Evolutionary conservation across 805 yeast species (phyloP).

Genomic region (Saccharomycopsis fodiens): DNA sequence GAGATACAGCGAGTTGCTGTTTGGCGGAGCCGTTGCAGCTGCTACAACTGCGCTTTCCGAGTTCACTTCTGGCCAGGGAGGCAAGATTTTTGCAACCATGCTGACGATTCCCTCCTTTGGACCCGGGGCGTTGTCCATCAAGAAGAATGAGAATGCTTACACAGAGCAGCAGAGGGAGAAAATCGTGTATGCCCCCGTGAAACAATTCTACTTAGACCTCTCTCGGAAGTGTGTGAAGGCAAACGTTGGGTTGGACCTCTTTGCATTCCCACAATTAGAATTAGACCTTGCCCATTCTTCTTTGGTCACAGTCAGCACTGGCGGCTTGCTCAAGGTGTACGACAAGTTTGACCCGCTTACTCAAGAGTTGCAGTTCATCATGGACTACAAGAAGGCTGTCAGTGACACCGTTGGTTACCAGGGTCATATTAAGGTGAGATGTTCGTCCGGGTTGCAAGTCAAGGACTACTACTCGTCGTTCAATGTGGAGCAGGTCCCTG

Average conservation of each 20-base stretch:
- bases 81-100: slow-evolving; percentile 66
- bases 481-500: slow-evolving; percentile 45
- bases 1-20: slow-evolving; percentile 51
- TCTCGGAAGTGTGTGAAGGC: slow-evolving; percentile 46
- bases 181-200: slow-evolving; percentile 49
- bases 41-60: slow-evolving; percentile 54
- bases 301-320: slow-evolving; percentile 53
- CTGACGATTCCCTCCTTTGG: slow-evolving; percentile 74
- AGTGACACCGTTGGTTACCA: slow-evolving; percentile 59
- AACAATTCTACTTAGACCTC: slow-evolving; percentile 52
- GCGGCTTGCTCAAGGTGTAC: slow-evolving; percentile 64
- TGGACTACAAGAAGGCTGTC: slow-evolving; percentile 50
- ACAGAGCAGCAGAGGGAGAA: slow-evolving; percentile 31
- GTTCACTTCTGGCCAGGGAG: slow-evolving; percentile 57
- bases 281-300: slow-evolving; percentile 75
- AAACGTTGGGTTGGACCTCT: slow-evolving; percentile 71
- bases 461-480: slow-evolving; percentile 63
- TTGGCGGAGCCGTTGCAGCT: slow-evolving; percentile 69
- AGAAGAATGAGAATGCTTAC: slow-evolving; percentile 28
- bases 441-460: slow-evolving; percentile 82
- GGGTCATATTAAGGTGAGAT: slow-evolving; percentile 75
- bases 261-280: slow-evolving; percentile 54
- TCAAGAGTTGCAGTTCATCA: slow-evolving; percentile 60
- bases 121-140: slow-evolving; percentile 73
- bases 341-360: slow-evolving; percentile 56